These are phyloP conservation scores for Termitomyces sp. DNA, from an alignment of 768 basidiomycete species.

Conservation along the genomic window DNA sequence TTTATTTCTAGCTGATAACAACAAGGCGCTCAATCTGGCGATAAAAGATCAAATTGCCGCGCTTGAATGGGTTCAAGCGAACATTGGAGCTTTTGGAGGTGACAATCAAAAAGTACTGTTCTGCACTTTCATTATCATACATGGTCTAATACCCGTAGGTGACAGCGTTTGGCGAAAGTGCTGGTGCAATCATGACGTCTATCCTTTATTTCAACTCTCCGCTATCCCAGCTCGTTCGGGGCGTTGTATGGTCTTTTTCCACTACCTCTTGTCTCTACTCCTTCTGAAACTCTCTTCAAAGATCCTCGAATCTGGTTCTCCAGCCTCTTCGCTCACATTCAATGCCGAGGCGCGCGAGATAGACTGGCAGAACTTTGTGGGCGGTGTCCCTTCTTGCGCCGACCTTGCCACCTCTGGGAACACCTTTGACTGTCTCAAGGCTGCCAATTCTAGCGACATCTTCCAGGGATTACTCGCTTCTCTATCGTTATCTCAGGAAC, in stretches of 20 bases:
- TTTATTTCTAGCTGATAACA: constrained; percentile 20
- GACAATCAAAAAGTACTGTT: constrained; percentile 32
- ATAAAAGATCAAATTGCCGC: constrained; percentile 34
- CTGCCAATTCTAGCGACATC: constrained; percentile 23
- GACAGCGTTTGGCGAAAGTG: not conserved
- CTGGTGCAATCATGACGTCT: not conserved
- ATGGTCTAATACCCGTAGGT: not conserved
- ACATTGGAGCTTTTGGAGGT: constrained; percentile 54
- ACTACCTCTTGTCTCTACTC: not conserved
- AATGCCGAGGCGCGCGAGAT: constrained; percentile 21
- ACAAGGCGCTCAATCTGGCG: constrained; percentile 32
- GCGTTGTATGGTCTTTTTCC: constrained; percentile 21
- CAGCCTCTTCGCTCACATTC: constrained; percentile 23
- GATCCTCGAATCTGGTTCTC: constrained; percentile 40
- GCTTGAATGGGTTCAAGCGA: constrained; percentile 44
- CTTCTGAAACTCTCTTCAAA: constrained; percentile 8
- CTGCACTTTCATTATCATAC: not conserved
- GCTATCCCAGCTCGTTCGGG: constrained; percentile 16
- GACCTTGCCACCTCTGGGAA: constrained; percentile 20
- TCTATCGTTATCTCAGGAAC: constrained; percentile 15
- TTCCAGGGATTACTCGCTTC: constrained; percentile 20
- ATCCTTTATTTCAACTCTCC: not conserved
- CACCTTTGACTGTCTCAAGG: constrained; percentile 25
- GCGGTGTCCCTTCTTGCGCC: constrained; percentile 22
- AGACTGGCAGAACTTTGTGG: constrained; percentile 24